Conservation (phyloP, 1,284 basidiomycete genomes). For the Psilocybe mexicana region DNA sequence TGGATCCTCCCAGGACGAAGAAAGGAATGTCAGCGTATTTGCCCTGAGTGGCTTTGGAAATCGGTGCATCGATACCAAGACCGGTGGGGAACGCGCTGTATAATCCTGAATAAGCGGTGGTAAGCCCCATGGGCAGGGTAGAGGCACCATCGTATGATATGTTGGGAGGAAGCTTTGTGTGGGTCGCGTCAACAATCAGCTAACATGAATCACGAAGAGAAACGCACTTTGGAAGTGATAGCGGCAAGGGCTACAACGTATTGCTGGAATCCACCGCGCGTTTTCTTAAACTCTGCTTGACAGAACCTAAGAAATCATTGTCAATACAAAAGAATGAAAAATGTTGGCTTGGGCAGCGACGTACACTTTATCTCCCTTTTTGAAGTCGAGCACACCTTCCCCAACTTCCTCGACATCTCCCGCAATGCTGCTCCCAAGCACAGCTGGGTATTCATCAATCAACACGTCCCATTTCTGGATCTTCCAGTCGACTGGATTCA, state of each 20-base stretch:
- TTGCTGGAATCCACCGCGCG: slow-evolving; percentile 50
- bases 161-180: slow-evolving; percentile 37
- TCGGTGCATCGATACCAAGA: slow-evolving; percentile 32
- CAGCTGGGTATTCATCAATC: slow-evolving; percentile 35
- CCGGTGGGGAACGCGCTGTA: slow-evolving; percentile 34
- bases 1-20: slow-evolving; percentile 40
- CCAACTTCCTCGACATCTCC: slow-evolving; percentile 28
- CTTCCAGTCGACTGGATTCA: slow-evolving; percentile 45
- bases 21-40: slow-evolving; percentile 38
- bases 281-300: slow-evolving; percentile 38
- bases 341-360: background rate
- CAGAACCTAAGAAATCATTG: slow-evolving; percentile 35
- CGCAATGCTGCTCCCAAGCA: slow-evolving; percentile 38
- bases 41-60: slow-evolving; percentile 32
- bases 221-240: slow-evolving; percentile 43
- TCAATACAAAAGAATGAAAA: background rate
- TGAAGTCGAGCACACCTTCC: slow-evolving; percentile 19
- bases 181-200: background rate
- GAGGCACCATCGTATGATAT: slow-evolving; percentile 45
- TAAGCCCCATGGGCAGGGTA: slow-evolving; percentile 40
- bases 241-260: slow-evolving; percentile 43
- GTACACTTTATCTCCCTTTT: slow-evolving; percentile 28
- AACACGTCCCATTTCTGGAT: slow-evolving; percentile 33
- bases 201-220: background rate
- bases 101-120: slow-evolving; percentile 39